Evolutionary conservation across 257 asterid genomes (phyloP).

Genomic region (Solanum piurae): DNA sequence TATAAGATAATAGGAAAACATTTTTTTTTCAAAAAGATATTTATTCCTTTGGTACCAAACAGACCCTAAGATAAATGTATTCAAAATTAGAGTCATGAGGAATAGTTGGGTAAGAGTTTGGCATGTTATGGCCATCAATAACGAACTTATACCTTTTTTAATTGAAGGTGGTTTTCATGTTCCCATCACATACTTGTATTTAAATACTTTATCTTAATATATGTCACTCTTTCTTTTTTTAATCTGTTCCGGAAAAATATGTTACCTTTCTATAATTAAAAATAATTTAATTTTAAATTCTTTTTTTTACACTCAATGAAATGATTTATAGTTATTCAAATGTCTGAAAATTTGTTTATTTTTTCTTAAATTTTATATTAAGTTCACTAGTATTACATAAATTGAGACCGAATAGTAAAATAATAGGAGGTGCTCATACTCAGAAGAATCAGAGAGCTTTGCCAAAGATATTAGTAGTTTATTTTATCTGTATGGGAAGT

Average conservation of each 20-base stretch:
- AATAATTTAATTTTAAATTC: neutral
- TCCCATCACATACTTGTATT: neutral
- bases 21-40: neutral
- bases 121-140: slow-evolving; percentile 3
- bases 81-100: neutral
- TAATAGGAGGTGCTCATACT: neutral
- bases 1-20: neutral
- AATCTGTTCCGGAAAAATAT: neutral
- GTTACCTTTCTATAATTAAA: neutral
- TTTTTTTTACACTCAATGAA: neutral
- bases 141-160: neutral
- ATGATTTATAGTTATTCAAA: accelerated
- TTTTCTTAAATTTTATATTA: neutral
- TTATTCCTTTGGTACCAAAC: neutral
- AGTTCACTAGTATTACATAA: accelerated
- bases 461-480: neutral
- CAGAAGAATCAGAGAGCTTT: neutral
- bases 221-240: neutral
- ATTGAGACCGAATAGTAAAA: accelerated
- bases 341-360: neutral
- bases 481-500: neutral
- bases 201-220: neutral
- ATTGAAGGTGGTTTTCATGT: neutral
- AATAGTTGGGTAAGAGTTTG: neutral
- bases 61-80: neutral